Evolutionary conservation across 202 grass and related monocot genomes (phyloP), one percentile per base, ranked within the genome.

Genomic region (Bolboschoenoplectus hybrid): DNA sequence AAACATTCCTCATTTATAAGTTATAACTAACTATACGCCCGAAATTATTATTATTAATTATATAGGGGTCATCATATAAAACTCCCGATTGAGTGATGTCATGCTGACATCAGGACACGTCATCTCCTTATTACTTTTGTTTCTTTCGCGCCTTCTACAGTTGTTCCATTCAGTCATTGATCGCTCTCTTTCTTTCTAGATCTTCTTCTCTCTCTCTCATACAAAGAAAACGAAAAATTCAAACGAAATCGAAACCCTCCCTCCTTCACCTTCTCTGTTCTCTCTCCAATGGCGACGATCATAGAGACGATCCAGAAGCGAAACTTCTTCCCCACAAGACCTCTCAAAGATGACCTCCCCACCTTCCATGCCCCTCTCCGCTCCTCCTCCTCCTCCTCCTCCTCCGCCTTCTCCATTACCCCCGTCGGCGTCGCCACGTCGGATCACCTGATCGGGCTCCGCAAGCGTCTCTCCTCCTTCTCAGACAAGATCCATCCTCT

Each of bases 401-500:
- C 74, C 17, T 12, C 55, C 32, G 26, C 63, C 3, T 19, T 19
- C 19, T 13, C 46, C 46, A 34, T 20, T 11, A 80, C 55, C 55
- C 40, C 34, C 34, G 70, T 83, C 44, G 56, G 62, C 17, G 43
- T 60, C 68, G 39, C 55, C 74, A 47, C n/a, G 9, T 12, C n/a
- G 0, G 68, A 36, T 16, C 86, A 92, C 74, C 80, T 91, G 5
- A 88, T 67, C 83, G 92, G 97, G 7, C 72, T 99, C 26, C 74
- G 97, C 61, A 99, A 97, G 89, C 52, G 97, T 62, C 85, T 99
- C 50, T 99, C 93, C 80, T 91, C 81, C 66, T 93, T 99, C 88
- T 99, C 97, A 4, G 92, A 85, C 92, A 99, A 91, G 83, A 92
- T 99, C 92, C 97, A 97, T 83, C 93, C 97, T 38, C 9, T 91